Evolutionary conservation across 108 stramenopile genomes (phyloP), one percentile per base, ranked within the genome.

Genomic region (Epipyxis sp.): DNA sequence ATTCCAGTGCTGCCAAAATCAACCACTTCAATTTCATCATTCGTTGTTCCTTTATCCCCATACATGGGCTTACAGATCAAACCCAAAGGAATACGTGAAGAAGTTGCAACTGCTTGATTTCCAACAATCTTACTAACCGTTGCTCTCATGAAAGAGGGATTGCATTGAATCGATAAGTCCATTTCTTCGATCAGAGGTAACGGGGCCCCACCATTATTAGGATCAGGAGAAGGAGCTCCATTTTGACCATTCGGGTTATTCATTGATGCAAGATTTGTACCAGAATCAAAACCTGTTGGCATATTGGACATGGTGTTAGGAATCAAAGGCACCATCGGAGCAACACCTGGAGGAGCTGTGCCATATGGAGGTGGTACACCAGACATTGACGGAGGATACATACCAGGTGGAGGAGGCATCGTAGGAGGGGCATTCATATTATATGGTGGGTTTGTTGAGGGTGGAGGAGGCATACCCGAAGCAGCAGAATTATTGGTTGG

Each of bases 1-100:
- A 97, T 96, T 45, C 98, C 96, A 76, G 42, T 91, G 42, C 10
- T 1, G 0, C 59, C 6, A 1, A 16, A 0, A 39, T 74, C 71
- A 3, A 74, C 71, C 13, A 74, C 71, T 57, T 74, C 71, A 34
- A 74, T 42, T 10, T 74, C 46, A 42, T 74, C 71, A 32, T 74
- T 74, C 6, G 37, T 57, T 13, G 50, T 74, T 10, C 71, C 71
- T 6, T 20, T 3, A 37, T 74, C 71, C 6, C 71, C 71, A 6
- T 37, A 37, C 71, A 74, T 74, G 27, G 71, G 71, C 50, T 57
- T 46, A 20, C 77, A 46, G 13, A 82, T 79, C 46, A 80, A 59
- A 25, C 79, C 76, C 43, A 80, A 72, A 41, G 80, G 79, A 30
- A 76, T 62, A 20, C 74, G 59, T 20, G 82, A 81, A 30, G 50